phyloP scores from a whole-genome alignment of 495 filamentous ascomycete genomes.

The Neurospora discreta region DNA sequence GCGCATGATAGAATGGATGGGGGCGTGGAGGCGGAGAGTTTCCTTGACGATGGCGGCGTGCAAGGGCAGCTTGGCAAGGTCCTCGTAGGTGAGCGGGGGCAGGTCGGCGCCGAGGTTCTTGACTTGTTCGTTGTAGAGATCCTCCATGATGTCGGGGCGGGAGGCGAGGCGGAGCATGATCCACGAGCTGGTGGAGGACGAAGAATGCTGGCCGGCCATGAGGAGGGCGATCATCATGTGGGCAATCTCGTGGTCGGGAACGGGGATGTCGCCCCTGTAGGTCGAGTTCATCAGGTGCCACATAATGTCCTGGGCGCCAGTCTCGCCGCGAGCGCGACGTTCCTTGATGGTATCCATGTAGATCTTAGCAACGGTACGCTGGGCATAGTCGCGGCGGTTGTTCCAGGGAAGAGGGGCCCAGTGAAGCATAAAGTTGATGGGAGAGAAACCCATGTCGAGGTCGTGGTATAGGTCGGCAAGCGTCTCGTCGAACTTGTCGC shows the following conservation, averaged over 20 bases:
- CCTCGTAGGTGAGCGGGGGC: conserved; percentile 52
- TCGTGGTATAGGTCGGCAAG: conserved; percentile 73
- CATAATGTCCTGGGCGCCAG: conserved; percentile 60
- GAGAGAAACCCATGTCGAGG: conserved; percentile 72
- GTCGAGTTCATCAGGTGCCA: conserved; percentile 68
- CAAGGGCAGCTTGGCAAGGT: conserved; percentile 57
- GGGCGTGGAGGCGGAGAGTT: conserved; percentile 67
- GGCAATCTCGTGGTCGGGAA: conserved; percentile 73
- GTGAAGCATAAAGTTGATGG: conserved; percentile 77
- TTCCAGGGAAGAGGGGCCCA: conserved; percentile 83
- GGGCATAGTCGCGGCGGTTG: conserved; percentile 64
- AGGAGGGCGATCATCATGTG: conserved; percentile 89
- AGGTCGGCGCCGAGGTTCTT: conserved; percentile 49
- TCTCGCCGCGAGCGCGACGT: conserved; percentile 42
- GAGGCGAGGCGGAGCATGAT: conserved; percentile 70
- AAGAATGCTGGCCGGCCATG: conserved; percentile 85
- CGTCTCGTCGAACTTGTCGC: conserved; percentile 59
- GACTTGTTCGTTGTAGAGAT: conserved; percentile 66
- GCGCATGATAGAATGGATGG: conserved; percentile 79
- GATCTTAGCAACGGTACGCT: conserved; percentile 60
- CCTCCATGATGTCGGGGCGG: conserved; percentile 59
- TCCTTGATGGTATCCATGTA: conserved; percentile 68
- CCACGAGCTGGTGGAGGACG: conserved; percentile 70
- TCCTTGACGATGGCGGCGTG: conserved; percentile 66
- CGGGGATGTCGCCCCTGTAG: conserved; percentile 60